These are phyloP conservation scores for Protostelium mycophagum DNA, from an alignment of 78 protist genomes.

Conservation along the genomic window DNA sequence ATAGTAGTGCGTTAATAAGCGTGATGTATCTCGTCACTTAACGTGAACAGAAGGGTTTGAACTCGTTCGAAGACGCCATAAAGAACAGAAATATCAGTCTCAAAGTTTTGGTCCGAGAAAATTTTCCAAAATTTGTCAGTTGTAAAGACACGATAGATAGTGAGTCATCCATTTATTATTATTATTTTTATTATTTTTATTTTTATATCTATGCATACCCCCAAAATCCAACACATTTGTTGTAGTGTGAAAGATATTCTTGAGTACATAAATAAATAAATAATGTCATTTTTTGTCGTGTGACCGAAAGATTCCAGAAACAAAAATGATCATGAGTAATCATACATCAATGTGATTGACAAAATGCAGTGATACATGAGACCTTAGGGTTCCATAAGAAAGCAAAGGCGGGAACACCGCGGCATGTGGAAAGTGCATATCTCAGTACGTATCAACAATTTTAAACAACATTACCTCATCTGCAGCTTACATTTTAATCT, in stretches of 20 bases:
- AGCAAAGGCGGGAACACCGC: background rate
- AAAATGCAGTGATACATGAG: background rate
- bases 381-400: background rate
- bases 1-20: too few relatives aligned
- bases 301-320: too few relatives aligned
- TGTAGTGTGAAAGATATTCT: too few relatives aligned
- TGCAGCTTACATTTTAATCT: too few relatives aligned
- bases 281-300: too few relatives aligned
- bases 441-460: background rate
- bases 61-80: background rate
- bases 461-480: background rate
- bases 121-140: background rate
- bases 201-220: too few relatives aligned
- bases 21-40: too few relatives aligned
- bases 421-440: background rate
- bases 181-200: too few relatives aligned
- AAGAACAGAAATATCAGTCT: background rate
- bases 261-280: too few relatives aligned
- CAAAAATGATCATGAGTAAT: too few relatives aligned
- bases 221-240: too few relatives aligned
- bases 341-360: too few relatives aligned
- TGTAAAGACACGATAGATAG: background rate
- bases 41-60: background rate
- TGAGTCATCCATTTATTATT: background rate
- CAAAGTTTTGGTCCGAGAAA: background rate